These are phyloP conservation scores for Fusarium sublunatum DNA, from an alignment of 2,329 filamentous ascomycete species.

Conservation along the genomic window DNA sequence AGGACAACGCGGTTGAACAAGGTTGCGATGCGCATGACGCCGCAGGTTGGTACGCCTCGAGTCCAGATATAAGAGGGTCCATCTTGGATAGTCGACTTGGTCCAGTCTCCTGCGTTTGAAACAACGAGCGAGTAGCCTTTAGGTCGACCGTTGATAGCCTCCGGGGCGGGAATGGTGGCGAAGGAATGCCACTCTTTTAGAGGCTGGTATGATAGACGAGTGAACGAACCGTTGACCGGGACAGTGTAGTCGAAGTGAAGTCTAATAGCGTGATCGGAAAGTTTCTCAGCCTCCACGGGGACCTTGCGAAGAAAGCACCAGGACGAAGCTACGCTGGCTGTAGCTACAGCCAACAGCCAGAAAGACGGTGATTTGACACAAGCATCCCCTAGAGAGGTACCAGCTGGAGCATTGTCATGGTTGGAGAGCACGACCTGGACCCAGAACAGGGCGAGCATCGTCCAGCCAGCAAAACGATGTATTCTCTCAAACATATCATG, in stretches of 20 bases:
- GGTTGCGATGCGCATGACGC: constrained; percentile 73
- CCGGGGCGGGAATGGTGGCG: constrained; percentile 74
- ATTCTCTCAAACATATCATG: constrained; percentile 78
- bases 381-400: constrained; percentile 50
- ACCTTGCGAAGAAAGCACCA: constrained; percentile 79
- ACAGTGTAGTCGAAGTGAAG: constrained; percentile 75
- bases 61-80: constrained; percentile 73
- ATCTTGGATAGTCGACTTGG: constrained; percentile 69
- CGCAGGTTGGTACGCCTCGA: constrained; percentile 73
- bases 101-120: constrained; percentile 82
- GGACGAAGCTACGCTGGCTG: constrained; percentile 73
- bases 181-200: constrained; percentile 80
- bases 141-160: constrained; percentile 40
- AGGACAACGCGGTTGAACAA: constrained; percentile 75
- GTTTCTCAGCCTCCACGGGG: constrained; percentile 71
- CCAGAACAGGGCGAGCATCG: constrained; percentile 74
- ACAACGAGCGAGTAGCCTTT: constrained; percentile 74
- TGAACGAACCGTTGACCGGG: constrained; percentile 60
- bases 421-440: constrained; percentile 67
- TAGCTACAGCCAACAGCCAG: constrained; percentile 75
- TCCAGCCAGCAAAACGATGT: constrained; percentile 79
- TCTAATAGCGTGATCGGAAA: constrained; percentile 79
- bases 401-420: constrained; percentile 53
- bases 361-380: constrained; percentile 59
- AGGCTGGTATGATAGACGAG: constrained; percentile 70